A percentile compares a stretch with the other conserved stretches of the same genome.
phyloP scores from a whole-genome alignment of 2,329 filamentous ascomycete species.

The Aspergillus luchuensis region DNA sequence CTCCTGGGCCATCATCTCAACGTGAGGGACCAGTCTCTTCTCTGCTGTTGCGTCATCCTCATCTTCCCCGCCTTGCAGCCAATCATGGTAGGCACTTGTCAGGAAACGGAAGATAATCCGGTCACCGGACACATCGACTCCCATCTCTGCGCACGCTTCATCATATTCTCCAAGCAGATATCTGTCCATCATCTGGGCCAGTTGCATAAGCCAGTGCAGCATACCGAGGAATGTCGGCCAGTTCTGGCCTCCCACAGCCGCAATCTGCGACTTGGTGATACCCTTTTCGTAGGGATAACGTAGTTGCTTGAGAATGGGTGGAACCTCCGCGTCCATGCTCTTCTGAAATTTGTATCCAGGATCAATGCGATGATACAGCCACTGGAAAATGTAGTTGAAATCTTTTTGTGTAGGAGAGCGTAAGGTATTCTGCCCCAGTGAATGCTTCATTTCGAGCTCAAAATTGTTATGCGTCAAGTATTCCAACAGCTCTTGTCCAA shows the following conservation, averaged over 20 bases:
- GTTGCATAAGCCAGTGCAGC: constrained; percentile 98
- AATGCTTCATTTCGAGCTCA: constrained; percentile 96
- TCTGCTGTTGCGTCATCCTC: constrained; percentile 82
- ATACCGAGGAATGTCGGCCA: constrained; percentile 94
- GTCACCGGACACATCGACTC: constrained; percentile 84
- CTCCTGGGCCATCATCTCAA: constrained; percentile 81
- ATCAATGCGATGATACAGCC: constrained; percentile 94
- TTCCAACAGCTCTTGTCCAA: constrained; percentile 86
- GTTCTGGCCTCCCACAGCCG: constrained; percentile 93
- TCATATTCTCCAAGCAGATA: constrained; percentile 80
- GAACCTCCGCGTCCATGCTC: constrained; percentile 92
- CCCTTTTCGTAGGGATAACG: constrained; percentile 93
- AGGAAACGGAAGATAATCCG: constrained; percentile 94
- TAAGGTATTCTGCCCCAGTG: constrained; percentile 84
- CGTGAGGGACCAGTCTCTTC: constrained; percentile 75
- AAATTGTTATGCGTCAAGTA: constrained; percentile 94
- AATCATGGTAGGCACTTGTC: constrained; percentile 86
- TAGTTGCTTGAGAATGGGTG: constrained; percentile 86
- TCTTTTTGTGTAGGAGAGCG: constrained; percentile 97
- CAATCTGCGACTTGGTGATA: constrained; percentile 94
- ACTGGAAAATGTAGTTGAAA: constrained; percentile 97
- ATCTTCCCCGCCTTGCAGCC: constrained; percentile 90
- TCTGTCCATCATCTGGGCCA: constrained; percentile 88
- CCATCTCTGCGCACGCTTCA: constrained; percentile 83
- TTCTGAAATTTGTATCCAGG: constrained; percentile 92